These are phyloP conservation scores for Monosporozyma servazzii DNA, from an alignment of 805 yeast species.

Conservation along the genomic window DNA sequence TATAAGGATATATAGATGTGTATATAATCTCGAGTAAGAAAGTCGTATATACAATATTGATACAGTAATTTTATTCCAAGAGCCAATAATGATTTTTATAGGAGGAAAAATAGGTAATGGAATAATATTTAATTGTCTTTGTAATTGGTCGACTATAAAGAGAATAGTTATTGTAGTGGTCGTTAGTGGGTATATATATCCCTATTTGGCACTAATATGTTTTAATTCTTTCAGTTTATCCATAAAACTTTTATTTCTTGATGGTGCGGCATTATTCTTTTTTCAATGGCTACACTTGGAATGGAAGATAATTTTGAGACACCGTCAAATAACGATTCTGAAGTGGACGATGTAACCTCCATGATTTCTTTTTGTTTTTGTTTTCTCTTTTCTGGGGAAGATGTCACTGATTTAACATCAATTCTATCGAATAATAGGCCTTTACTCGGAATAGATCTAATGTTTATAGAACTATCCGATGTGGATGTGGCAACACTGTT, in stretches of 20 bases:
- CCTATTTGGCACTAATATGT: background rate
- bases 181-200: background rate
- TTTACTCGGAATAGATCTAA: background rate
- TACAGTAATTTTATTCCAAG: background rate
- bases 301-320: background rate
- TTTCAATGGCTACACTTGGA: background rate
- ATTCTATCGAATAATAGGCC: conserved; percentile 1
- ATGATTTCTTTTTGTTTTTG: background rate
- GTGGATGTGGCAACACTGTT: background rate
- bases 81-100: background rate
- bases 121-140: background rate
- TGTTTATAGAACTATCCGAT: background rate
- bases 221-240: background rate
- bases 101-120: background rate
- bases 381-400: background rate
- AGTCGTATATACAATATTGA: no score
- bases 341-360: background rate
- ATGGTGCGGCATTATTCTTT: background rate
- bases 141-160: background rate
- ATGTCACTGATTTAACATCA: background rate
- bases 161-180: background rate
- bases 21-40: no score
- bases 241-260: background rate
- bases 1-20: background rate
- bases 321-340: background rate